Base-by-base conservation (phyloP, 2,329 filamentous ascomycete species). In the Lachnellula suecica region DNA sequence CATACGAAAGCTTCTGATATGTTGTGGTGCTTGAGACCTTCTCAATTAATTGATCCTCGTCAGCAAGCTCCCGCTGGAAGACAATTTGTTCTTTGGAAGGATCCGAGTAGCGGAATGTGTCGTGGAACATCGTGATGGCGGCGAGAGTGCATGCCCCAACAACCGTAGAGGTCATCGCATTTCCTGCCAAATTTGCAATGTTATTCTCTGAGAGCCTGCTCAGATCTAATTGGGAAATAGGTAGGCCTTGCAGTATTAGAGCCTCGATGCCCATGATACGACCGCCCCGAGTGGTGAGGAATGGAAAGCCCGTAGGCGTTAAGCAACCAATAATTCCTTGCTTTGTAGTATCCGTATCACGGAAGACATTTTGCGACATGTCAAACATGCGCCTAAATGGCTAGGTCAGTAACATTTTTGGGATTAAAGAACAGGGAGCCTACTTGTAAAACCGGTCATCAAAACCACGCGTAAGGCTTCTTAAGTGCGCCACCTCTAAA, bases 91-190 rank as follows among this genome's bases (percentile, higher is more conserved):
- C 15, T 6, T 34, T 6, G 24, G 24, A 25, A 25, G 15, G 27
- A 15, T 29, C 50, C 13, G 35, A 38, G 23, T 46, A 19, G 24
- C 49, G n/a, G 20, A 56, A 44, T 2, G 57, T 25, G 6, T 52
- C 19, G 6, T 49, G 25, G 34, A 65, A 62, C 5, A 62, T 50
- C 34, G 83, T 76, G 1, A 92, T 66, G 0, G 82, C 77, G 1
- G 82, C 73, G 2, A 89, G 61, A 1, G 88, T 76, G 0, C 81
- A 79, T 2, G 79, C 75, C 2, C 84, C 86, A 9, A 91, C 82
- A 1, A 91, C 85, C 0, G 88, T 87, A 0, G 82, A 83, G 1
- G 81, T 84, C 89, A 93, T 93, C 0, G 89, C 89, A 65, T 94
- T 93, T 0, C 89, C 89, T 2, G 87, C 87, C 2, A 93, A 71